Evolutionary conservation across 1,284 basidiomycete species (phyloP).

Genomic region (Cryptococcus sp.): DNA sequence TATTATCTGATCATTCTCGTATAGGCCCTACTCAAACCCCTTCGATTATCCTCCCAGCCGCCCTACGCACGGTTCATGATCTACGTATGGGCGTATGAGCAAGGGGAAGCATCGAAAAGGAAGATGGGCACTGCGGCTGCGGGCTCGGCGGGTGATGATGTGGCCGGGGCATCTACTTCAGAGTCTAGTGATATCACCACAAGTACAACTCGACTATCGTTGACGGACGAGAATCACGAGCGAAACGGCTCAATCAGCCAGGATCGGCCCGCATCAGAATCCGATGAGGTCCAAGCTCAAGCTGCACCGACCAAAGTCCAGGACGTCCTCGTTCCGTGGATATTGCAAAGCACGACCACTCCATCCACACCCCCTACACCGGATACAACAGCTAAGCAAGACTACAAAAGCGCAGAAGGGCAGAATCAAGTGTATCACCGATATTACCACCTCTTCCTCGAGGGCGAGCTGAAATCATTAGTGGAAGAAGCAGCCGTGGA

Average conservation of each 20-base stretch:
- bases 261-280: background rate
- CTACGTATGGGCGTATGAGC: constrained; percentile 98
- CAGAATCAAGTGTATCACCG: constrained; percentile 66
- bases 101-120: constrained; percentile 78
- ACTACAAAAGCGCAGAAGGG: constrained; percentile 1
- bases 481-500: constrained; percentile 64
- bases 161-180: background rate
- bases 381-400: constrained; percentile 4
- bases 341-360: constrained; percentile 39
- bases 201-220: background rate
- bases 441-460: constrained; percentile 90
- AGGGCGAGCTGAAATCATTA: constrained; percentile 70
- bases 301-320: constrained; percentile 43
- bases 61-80: constrained; percentile 75
- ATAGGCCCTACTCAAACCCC: constrained; percentile 62
- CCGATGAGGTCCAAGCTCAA: background rate
- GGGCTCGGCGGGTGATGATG: constrained; percentile 1
- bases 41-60: constrained; percentile 57
- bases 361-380: background rate
- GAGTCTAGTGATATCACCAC: too few relatives aligned
- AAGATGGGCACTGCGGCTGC: constrained; percentile 57
- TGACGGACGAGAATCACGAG: background rate
- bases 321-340: constrained; percentile 76
- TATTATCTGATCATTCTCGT: too few relatives aligned
- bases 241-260: background rate